Evolutionary conservation across 306 rosid species (phyloP).

Genomic region (Cajanus cajan): DNA sequence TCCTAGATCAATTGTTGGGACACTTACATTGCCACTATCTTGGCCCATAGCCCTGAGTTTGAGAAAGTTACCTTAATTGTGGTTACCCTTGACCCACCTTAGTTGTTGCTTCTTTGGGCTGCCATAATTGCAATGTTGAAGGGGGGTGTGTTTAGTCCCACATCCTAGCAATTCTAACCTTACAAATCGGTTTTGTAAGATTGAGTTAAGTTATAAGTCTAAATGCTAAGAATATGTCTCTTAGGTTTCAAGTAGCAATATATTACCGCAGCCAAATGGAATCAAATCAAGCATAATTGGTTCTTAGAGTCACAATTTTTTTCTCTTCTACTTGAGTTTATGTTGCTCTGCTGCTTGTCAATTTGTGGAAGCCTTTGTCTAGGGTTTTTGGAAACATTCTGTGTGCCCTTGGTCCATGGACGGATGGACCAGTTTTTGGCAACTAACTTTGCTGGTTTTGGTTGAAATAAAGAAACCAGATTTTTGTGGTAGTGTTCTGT

Average conservation of each 20-base stretch:
- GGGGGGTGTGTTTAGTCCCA: no score
- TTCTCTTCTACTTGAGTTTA: background rate
- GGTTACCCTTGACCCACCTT: no score
- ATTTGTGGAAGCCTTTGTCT: conserved; percentile 7
- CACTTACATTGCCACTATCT: no score
- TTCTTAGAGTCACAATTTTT: background rate
- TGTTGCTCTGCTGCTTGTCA: background rate
- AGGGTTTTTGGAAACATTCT: background rate
- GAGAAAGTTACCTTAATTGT: no score
- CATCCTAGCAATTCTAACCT: no score
- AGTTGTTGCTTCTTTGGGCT: no score
- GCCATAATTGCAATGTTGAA: no score
- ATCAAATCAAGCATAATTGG: background rate
- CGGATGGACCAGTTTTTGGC: background rate
- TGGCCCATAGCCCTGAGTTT: no score
- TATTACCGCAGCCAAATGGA: background rate
- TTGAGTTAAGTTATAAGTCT: no score
- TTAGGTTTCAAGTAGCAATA: background rate
- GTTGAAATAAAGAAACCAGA: background rate
- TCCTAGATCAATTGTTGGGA: no score
- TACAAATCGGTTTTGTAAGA: no score
- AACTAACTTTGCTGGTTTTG: background rate
- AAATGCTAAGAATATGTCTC: no score
- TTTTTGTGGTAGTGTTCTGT: background rate
- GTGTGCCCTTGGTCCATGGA: background rate